Evolutionary conservation across 129 eudicot species (phyloP), one percentile per base, ranked within the genome.

Genomic region (Artemisia argyi): DNA sequence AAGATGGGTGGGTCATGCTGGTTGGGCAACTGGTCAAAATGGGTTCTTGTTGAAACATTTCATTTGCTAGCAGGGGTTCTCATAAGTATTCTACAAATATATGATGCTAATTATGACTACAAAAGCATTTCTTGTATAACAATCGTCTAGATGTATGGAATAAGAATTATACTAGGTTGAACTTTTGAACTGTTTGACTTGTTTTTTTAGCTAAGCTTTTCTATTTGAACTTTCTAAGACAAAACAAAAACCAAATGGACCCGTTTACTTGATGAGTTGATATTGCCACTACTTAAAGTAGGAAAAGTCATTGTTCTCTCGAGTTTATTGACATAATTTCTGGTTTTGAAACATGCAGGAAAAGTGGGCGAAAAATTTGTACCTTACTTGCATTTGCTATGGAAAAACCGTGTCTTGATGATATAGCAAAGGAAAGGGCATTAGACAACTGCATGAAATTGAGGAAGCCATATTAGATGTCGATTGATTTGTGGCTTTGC

Each of bases 301-400:
- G 7, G 8, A 39, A 44, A 24, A 15, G 39, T 35, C 15, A 59
- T 28, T 42, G 49, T 50, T 8, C 6, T 28, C 35, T 7, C 16
- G 14, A 17, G 46, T 32, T 56, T 68, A 30, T 44, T 76, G 59
- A 76, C 9, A 3, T 67, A 28, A 15, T 53, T 71, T 51, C 2
- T 62, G 32, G 16, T 65, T 71, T 71, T 49, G 58, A 22, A 42
- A 19, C 60, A 46, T 82, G 81, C 82, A 90, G 73, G 73, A 68
- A 20, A 68, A 68, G 30, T 68, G 61, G 61, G 73, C 73, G 8
- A 68, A 68, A 28, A 68, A 68, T 68, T 11, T 68, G 73, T 68
- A 68, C 53, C 62, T 51, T 30, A 62, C 73, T 28, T 68, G 73
- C 14, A 55, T 68, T 26, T 68, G 61, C 62, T 68, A 68, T 7